Conservation (phyloP, 495 filamentous ascomycete species). For the Trichocladium antarcticum region DNA sequence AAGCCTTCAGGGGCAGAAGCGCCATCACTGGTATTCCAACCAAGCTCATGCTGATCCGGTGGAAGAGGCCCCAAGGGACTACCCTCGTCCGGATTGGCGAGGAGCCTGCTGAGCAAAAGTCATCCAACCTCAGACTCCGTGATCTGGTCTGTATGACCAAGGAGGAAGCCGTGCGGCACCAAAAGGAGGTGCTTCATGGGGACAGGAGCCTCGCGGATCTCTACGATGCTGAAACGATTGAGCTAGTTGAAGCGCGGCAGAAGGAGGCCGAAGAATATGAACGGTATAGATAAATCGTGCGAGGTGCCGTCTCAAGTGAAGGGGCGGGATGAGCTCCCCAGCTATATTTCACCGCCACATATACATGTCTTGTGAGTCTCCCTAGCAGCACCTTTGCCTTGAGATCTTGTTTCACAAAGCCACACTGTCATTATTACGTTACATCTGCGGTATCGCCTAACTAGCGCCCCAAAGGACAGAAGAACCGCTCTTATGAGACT, state of each 20-base stretch:
- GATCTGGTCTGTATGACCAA: conserved; percentile 94
- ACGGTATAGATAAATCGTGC: conserved; percentile 13
- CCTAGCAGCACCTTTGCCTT: background rate
- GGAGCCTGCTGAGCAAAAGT: conserved; percentile 60
- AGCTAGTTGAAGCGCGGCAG: conserved; percentile 50
- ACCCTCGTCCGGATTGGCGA: conserved; percentile 39
- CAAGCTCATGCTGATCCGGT: conserved; percentile 63
- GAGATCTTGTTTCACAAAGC: background rate
- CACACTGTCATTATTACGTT: background rate
- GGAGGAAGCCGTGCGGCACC: conserved; percentile 75
- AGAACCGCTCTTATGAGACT: too few species aligned
- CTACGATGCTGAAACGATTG: conserved; percentile 54
- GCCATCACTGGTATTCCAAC: conserved; percentile 69
- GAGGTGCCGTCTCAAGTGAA: background rate
- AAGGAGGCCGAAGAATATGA: conserved; percentile 44
- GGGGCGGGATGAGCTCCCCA: too few species aligned
- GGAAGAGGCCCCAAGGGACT: conserved; percentile 46
- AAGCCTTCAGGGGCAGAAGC: conserved; percentile 77
- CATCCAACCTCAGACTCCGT: conserved; percentile 47
- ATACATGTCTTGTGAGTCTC: background rate
- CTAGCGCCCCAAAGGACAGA: background rate
- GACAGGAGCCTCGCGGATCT: conserved; percentile 56
- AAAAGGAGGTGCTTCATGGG: conserved; percentile 65
- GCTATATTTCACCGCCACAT: too few species aligned
- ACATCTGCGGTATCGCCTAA: background rate